Conservation (phyloP, 257 asterid species). For the Cruciata laevipes region DNA sequence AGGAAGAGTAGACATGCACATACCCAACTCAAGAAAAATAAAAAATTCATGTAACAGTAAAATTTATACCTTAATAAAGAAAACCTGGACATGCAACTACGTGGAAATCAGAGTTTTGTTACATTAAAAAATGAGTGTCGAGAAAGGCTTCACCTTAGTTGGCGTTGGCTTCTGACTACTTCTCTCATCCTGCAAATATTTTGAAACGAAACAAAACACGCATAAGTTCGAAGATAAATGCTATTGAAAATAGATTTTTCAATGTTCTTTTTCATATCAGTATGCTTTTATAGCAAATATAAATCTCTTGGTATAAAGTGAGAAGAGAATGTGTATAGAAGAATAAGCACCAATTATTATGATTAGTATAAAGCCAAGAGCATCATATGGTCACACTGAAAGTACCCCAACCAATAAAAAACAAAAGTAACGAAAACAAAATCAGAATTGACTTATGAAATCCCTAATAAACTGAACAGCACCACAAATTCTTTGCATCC, state of each 20-base stretch:
- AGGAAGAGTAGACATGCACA: neutral
- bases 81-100: neutral
- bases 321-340: neutral
- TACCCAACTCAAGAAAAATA: neutral
- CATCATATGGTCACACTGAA: neutral
- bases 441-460: neutral
- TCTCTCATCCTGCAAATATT: slow-evolving; percentile 42
- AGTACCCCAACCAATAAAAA: neutral
- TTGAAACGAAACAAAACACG: slow-evolving; percentile 4
- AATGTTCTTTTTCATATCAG: slow-evolving; percentile 56
- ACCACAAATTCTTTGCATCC: neutral
- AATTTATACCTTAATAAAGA: neutral
- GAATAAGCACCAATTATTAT: neutral
- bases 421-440: neutral
- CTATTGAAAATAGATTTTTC: slow-evolving; percentile 25
- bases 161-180: slow-evolving; percentile 36
- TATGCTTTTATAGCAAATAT: slow-evolving; percentile 42
- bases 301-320: slow-evolving; percentile 11
- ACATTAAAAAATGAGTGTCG: neutral
- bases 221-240: neutral
- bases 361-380: neutral
- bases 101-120: neutral
- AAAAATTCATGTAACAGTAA: neutral
- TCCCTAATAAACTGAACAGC: neutral
- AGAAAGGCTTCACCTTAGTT: slow-evolving; percentile 36